Evolutionary conservation across 805 yeast species (phyloP), one percentile per base, ranked within the genome.

Genomic region (Barnettozyma siamensis): DNA sequence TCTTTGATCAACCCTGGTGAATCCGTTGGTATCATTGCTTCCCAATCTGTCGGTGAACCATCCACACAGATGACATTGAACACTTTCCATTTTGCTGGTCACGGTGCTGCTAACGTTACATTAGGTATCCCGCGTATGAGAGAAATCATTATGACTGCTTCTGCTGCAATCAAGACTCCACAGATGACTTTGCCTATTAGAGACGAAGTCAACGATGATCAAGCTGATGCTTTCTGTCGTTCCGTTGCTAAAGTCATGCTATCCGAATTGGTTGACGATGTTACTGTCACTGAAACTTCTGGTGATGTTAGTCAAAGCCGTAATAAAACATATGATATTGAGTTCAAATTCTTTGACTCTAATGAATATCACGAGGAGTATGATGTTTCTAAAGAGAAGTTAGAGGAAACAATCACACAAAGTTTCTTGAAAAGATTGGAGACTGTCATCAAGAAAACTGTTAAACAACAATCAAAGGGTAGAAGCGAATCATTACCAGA

Each of bases 121-220:
- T 75, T 93, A 57, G 99, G 99, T 84, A 93, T 93, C 61, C 99
- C 99, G 32, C 96, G 99, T 78, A 81, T 93, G 87, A 84, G 99
- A 78, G 99, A 93, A 76, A 93, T 93, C 65, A 88, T 93, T 62
- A 93, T 93, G 99, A 94, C 99, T 11, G 99, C 99, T 17, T 87
- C 96, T 45, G 80, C 96, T 18, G 68, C 84, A 36, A 93, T 93
- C 59, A 87, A 88, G 70, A 93, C 99, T n/a, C 99, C 99, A 34
- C 98, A 93, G 69, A 93, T 93, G 99, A 79, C 93, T 4, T 70
- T 93, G 54, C 99, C 99, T 21, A 73, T 93, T 35, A 69, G 78
- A 57, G 67, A 72, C 28, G 94, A 85, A 55, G 93, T 94, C 40
- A 72, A 75, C 35, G 96, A 91, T 62, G 84, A 75, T 20, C 79